These are phyloP conservation scores for Mallotus nudiflorus DNA, from an alignment of 345 rosid species.

Conservation along the genomic window DNA sequence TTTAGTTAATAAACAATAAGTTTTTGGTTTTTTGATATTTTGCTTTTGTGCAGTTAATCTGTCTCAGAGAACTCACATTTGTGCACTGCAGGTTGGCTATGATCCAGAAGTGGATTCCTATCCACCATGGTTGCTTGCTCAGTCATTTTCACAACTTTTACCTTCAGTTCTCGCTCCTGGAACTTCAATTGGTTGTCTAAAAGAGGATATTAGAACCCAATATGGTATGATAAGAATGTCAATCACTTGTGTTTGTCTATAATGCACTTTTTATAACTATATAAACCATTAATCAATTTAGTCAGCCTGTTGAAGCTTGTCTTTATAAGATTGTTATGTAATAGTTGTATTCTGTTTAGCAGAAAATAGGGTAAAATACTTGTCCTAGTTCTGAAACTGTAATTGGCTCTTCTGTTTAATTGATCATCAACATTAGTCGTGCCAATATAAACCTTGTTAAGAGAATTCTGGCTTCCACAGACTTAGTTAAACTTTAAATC, in stretches of 20 bases:
- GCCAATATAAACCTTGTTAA: neutral
- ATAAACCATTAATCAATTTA: neutral
- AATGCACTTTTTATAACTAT: neutral
- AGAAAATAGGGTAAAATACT: neutral
- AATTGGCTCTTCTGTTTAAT: neutral
- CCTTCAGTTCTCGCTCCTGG: constrained; percentile 83
- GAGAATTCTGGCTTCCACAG: neutral
- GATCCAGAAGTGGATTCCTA: constrained; percentile 86
- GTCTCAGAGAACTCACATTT: neutral
- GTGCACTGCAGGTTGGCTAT: constrained; percentile 68
- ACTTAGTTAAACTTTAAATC: neutral
- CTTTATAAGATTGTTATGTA: neutral
- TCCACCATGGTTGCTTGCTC: constrained; percentile 82
- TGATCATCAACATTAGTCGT: neutral
- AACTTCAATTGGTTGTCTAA: constrained; percentile 58
- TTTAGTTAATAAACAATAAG: neutral
- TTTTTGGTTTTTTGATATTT: neutral
- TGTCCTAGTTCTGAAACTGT: neutral
- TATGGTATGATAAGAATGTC: constrained; percentile 42
- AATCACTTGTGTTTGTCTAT: neutral
- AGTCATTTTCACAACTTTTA: constrained; percentile 71
- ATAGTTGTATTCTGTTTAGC: neutral
- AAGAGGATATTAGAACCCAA: constrained; percentile 52
- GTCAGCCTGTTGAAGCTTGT: constrained; percentile 10
- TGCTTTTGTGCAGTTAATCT: neutral